Base-by-base conservation (phyloP, 108 stramenopile species). In the Pseudonitzschia pungens region DNA sequence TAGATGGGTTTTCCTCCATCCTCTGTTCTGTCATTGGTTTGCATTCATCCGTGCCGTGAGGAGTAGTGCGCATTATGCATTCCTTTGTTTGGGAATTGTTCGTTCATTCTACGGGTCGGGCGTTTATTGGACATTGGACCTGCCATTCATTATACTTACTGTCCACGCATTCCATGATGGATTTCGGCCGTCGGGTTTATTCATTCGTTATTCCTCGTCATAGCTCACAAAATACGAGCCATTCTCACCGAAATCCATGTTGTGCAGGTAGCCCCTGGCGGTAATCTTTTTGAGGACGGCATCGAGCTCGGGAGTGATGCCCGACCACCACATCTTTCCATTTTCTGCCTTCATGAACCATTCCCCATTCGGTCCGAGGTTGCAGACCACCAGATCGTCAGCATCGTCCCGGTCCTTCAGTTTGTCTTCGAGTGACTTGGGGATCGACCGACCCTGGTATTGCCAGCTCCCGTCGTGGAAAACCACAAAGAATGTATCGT, bases 241-340 rank as follows among this genome's bases (percentile, higher is more conserved):
- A 57, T 86, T 80, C 20, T 83, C 87, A 42, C 92, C 92, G 77
- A 91, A 93, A 67, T 88, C 87, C 45, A 93, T 76, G 55, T 77
- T 85, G 62, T 80, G 80, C 36, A 89, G 70, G 58, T 77, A 84
- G 27, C 86, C 86, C 5, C 65, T 67, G 26, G 83, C 78, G 53
- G 82, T 54, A 32, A 93, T 72, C 22, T 79, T 74, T 21, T 75
- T 33, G 67, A 91, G 79, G 18, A 78, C 71, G 40, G 71, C 65
- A 71, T 88, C 84, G 26, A 88, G 59, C 53, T 89, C 88, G 3
- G 84, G 69, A 11, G 80, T 74, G 8, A 91, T 87, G 9, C 86
- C 87, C 68, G 85, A 85, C 90, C 90, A 94, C 89, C 89, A 94
- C 76, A 89, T 83, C n/a, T 85, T 81, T 45, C 87, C 88, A 69